Evolutionary conservation across 2,329 filamentous ascomycete species (phyloP).

Genomic region (Botrytis medusae): DNA sequence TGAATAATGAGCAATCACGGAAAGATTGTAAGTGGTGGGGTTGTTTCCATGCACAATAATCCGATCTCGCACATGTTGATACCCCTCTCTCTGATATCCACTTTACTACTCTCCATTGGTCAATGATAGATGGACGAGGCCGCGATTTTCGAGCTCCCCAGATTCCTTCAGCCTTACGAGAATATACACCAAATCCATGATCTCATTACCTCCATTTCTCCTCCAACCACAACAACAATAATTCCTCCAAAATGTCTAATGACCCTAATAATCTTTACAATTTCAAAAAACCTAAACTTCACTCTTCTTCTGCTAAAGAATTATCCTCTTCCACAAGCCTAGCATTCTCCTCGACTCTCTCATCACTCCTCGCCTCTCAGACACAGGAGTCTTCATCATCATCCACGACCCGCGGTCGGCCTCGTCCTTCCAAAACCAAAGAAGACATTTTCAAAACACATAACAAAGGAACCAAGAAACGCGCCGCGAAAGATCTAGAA

Average conservation of each 20-base stretch:
- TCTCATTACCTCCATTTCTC: not conserved
- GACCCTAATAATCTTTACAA: slow-evolving; percentile 68
- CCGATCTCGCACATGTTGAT: slow-evolving; percentile 22
- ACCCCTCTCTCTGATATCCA: not conserved
- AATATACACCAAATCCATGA: not conserved
- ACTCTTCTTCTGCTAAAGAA: slow-evolving; percentile 57
- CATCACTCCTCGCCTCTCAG: slow-evolving; percentile 71
- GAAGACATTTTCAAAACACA: slow-evolving; percentile 68
- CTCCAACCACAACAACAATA: not conserved
- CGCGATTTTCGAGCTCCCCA: not conserved
- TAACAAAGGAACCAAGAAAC: slow-evolving; percentile 61
- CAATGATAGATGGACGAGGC: not conserved
- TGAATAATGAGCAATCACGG: not conserved
- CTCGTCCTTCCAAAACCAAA: slow-evolving; percentile 58
- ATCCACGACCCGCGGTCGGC: slow-evolving; percentile 48
- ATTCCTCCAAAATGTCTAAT: slow-evolving; percentile 16
- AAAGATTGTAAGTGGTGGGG: slow-evolving; percentile 10
- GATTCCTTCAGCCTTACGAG: slow-evolving; percentile 10
- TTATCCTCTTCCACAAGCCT: slow-evolving; percentile 71
- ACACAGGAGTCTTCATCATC: slow-evolving; percentile 35
- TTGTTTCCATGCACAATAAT: slow-evolving; percentile 15
- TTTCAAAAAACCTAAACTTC: slow-evolving; percentile 61
- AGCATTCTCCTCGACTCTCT: slow-evolving; percentile 85
- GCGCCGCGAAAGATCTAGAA: slow-evolving; percentile 58
- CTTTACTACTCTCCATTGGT: not conserved